Evolutionary conservation across 2,329 filamentous ascomycete genomes (phyloP).

Genomic region (Aspergillus quadricinctus): DNA sequence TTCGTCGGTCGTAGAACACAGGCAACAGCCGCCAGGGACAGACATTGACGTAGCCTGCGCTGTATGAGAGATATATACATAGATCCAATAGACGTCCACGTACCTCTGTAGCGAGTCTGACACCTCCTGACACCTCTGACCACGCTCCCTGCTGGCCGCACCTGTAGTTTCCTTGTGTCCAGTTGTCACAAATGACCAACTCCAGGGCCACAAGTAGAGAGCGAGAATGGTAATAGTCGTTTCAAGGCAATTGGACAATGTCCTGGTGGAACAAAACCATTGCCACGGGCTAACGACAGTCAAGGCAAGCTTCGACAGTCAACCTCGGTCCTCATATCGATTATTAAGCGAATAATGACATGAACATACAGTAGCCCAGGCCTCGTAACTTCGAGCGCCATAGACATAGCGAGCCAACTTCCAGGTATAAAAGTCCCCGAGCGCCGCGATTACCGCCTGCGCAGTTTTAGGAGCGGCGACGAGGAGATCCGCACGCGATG

Average conservation of each 20-base stretch:
- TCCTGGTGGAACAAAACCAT: constrained; percentile 91
- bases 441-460: constrained; percentile 73
- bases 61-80: not conserved
- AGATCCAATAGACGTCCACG: constrained; percentile 3
- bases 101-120: constrained; percentile 24
- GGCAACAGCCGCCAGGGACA: constrained; percentile 73
- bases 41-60: constrained; percentile 56
- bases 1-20: constrained; percentile 89
- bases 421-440: constrained; percentile 85
- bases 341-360: not conserved
- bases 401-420: constrained; percentile 71
- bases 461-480: constrained; percentile 67
- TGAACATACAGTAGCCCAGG: constrained; percentile 62
- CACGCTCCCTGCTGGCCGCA: constrained; percentile 6
- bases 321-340: constrained; percentile 7
- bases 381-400: constrained; percentile 56
- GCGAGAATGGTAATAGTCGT: constrained; percentile 79
- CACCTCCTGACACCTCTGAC: constrained; percentile 1
- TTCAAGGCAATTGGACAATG: constrained; percentile 91
- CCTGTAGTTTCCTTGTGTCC: constrained; percentile 3
- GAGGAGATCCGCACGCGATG: constrained; percentile 61
- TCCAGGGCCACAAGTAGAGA: constrained; percentile 83
- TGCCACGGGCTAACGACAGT: constrained; percentile 82
- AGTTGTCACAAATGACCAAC: constrained; percentile 52
- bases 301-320: constrained; percentile 58